Base-by-base conservation (phyloP, 768 basidiomycete genomes). In the Tylopilus subfusipes region DNA sequence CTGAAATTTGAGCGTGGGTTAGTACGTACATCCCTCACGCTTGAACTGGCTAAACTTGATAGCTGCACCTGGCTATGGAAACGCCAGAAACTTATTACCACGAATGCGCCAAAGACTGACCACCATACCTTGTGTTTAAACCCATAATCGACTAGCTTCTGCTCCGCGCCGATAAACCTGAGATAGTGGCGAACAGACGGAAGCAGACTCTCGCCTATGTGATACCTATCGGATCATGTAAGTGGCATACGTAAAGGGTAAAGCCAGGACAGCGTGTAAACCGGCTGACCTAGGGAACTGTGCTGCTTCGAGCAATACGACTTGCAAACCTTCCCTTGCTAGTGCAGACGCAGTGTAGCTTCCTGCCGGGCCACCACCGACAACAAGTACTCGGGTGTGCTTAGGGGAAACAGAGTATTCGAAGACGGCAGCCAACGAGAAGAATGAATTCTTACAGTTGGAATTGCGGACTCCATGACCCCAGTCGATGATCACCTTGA, bases 351-450 rank as follows among this genome's bases (percentile, higher is more conserved):
- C 81, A n/a, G 81, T 69, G 55, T 78, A 84, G 56, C 75, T 76
- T 27, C 84, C 84, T 8, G 75, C 79, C 1, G 84, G 84, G 16
- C 83, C 84, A 46, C 84, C 83, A 10, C 83, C 83, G 13, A 85
- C 68, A 30, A 85, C 77, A 38, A 81, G 76, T 11, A 70, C 62
- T 29, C 70, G 66, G 0, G 62, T 33, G 14, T 60, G 69, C 68
- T 69, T 38, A 45, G 22, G 33, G 25, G 42, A 33, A 13, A 24
- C 6, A n/a, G 36, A 11, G 50, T 53, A 12, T 30, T 30, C 5
- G 53, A 42, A 12, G 9, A 19, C 40, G 22, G 39, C 13, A 27
- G 0, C 13, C 0, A 18, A 29, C 5, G 34, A 16, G 25, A 16
- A 2, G 36, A 38, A n/a, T 5, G 12, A 29, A 13, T 31, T 14